A percentile compares a stretch with the other conserved stretches of the same genome.
Evolutionary conservation across 1,139 yeast species (phyloP).

Genomic region (Groenewaldozyma auringiensis): DNA sequence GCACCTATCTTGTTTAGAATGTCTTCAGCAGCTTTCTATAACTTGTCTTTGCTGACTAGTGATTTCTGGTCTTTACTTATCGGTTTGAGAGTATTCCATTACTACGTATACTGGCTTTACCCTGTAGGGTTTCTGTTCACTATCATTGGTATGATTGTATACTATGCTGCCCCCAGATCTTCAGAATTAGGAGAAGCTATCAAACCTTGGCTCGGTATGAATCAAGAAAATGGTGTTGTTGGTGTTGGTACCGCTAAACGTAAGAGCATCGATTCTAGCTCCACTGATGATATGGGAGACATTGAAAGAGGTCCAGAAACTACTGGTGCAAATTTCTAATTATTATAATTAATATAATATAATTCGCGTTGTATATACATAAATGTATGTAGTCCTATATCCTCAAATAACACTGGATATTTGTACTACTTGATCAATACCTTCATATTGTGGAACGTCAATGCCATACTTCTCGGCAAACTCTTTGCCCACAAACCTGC

Average conservation of each 20-base stretch:
- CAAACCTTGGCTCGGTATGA: conserved; percentile 40
- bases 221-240: conserved; percentile 34
- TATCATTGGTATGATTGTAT: conserved; percentile 35
- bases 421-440: conserved; percentile 43
- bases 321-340: not conserved
- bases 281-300: not conserved
- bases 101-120: conserved; percentile 39
- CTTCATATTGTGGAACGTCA: conserved; percentile 48
- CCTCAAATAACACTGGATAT: conserved; percentile 4
- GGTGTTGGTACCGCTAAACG: conserved; percentile 37
- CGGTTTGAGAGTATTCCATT: conserved; percentile 38
- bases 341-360: not conserved
- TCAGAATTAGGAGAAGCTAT: conserved; percentile 32
- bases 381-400: too few species aligned
- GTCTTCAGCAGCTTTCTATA: conserved; percentile 41
- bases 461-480: conserved; percentile 71
- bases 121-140: conserved; percentile 40
- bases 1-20: conserved; percentile 39
- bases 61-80: conserved; percentile 41
- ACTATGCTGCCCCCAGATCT: conserved; percentile 33
- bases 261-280: not conserved
- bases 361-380: not conserved
- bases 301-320: not conserved
- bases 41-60: conserved; percentile 36
- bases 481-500: conserved; percentile 61